Base-by-base conservation (phyloP, 2,329 filamentous ascomycete species). In the Seiridium cupressi region DNA sequence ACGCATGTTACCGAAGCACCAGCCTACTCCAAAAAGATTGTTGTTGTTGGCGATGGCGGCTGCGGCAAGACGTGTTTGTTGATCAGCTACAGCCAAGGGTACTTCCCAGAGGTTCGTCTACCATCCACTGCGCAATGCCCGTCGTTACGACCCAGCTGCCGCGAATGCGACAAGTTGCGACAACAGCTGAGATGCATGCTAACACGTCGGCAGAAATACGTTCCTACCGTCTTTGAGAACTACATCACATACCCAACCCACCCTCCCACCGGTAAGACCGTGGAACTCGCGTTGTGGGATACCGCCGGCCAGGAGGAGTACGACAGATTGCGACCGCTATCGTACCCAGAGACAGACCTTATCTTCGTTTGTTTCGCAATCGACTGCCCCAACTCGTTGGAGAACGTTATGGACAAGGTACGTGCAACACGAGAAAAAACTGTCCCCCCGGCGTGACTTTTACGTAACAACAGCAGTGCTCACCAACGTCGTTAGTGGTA, bases 381-480 rank as follows among this genome's bases (percentile, higher is more conserved):
- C 72, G 95, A 99, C 78, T 99, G 95, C 76, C 95, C 95, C 42
- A 97, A 97, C 76, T 98, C 94, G 5, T 83, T 99, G 57, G 95
- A 99, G 74, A 99, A 99, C 77, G 94, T 99, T 61, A 89, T 98
- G 81, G 95, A 99, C 81, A 99, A 99, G 89, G 95, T 97, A 80
- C 64, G 81, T 67, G 60, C 4, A 34, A 58, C 42, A 44, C 31
- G 9, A 35, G 26, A 10, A n/a, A 35, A 36, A 18, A 36, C 6
- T 18, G 51, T 34, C 51, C 26, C 51, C 51, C 55, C 35, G 13
- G 26, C 32, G 32, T 34, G 49, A 38, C 32, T 18, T n/a, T 18
- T 32, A 55, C 36, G 42, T 44, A 55, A 55, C 42, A 42, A 42
- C 53, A 55, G 18, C 53, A 42, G 32, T 31, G 38, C 53, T 44